Percentiles rank a stretch among this genome's conserved stretches.
Conservation (phyloP, 352 stramenopile genomes). For the Thraustochytrium sp. region DNA sequence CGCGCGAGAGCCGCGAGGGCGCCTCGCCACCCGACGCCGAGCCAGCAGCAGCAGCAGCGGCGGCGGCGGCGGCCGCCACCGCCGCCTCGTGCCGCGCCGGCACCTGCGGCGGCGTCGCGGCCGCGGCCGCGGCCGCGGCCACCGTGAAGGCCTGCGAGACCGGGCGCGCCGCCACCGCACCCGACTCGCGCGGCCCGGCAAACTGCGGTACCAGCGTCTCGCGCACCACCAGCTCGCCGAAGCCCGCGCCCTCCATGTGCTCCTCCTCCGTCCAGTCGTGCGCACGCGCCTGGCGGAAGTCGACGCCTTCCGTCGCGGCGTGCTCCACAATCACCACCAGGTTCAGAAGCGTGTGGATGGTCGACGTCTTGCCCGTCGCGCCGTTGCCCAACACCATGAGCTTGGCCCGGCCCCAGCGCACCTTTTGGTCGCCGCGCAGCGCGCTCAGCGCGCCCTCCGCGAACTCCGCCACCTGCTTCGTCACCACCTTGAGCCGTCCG, state of each 20-base stretch:
- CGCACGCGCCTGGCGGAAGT: neutral
- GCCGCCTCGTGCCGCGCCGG: too few relatives aligned
- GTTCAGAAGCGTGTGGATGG: neutral
- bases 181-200: neutral
- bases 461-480: neutral
- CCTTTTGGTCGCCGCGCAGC: neutral
- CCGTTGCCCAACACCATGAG: constrained; percentile 26
- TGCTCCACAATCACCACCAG: too few relatives aligned
- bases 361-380: constrained; percentile 21
- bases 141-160: too few relatives aligned
- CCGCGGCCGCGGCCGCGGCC: too few relatives aligned
- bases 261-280: neutral
- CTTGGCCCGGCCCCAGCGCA: neutral
- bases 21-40: too few relatives aligned
- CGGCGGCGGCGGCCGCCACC: too few relatives aligned
- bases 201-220: neutral
- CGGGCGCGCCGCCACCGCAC: neutral
- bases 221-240: neutral
- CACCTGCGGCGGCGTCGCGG: too few relatives aligned
- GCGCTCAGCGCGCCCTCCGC: neutral
- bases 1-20: too few relatives aligned
- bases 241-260: neutral
- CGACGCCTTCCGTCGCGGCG: neutral
- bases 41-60: too few relatives aligned
- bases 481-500: neutral